phyloP scores from a whole-genome alignment of 177 flowering plant genomes.

The Vitis hybrid region DNA sequence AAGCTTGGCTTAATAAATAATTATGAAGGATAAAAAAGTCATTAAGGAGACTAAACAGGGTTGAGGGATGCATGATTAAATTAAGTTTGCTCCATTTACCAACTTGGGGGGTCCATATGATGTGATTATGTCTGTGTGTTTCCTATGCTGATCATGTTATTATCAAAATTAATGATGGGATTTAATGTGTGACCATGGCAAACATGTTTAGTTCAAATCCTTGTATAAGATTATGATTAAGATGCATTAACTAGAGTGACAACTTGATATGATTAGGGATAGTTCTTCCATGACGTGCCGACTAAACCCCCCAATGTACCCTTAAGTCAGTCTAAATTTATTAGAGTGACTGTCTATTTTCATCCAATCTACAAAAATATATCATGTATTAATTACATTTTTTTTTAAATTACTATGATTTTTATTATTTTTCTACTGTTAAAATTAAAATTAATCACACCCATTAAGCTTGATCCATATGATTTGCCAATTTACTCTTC shows the following conservation, averaged over 20 bases:
- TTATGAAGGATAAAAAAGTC: background rate
- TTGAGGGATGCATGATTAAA: background rate
- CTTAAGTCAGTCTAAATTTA: no score
- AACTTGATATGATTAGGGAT: background rate
- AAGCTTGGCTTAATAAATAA: background rate
- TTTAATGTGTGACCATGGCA: constrained; percentile 17
- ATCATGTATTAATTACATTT: no score
- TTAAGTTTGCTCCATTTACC: background rate
- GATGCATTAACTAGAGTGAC: constrained; percentile 20
- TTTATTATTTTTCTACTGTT: no score
- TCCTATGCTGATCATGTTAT: constrained; percentile 14
- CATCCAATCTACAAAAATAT: no score
- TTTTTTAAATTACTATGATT: no score
- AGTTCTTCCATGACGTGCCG: no score
- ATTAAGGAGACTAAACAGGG: background rate
- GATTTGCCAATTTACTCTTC: no score
- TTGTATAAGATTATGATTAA: constrained; percentile 15
- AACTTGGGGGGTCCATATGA: constrained; percentile 10
- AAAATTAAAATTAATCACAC: no score
- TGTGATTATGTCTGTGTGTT: constrained; percentile 23
- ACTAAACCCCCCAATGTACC: no score
- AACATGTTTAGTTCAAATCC: constrained; percentile 16
- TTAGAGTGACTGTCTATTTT: no score
- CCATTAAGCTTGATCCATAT: no score
- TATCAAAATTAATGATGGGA: constrained; percentile 5